Evolutionary conservation across 2,329 filamentous ascomycete species (phyloP), one percentile per base, ranked within the genome.

Genomic region (Ampelomyces quisqualis): DNA sequence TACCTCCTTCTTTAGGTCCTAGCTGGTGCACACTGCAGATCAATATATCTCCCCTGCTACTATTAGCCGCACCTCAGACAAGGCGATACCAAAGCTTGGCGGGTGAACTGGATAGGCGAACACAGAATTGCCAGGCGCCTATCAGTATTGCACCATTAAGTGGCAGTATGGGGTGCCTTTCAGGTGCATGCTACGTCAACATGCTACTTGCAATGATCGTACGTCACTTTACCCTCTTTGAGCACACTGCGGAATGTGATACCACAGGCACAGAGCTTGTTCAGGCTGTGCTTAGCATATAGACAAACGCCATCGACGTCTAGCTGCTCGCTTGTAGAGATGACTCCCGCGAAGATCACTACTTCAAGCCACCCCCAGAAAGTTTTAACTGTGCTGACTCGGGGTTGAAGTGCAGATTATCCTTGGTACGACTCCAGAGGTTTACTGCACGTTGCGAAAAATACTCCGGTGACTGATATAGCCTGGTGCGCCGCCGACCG

Each of bases 1-100:
- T 53, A 64, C 60, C 62, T 65, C 58, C 64, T 62, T 47, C 26
- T 49, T 63, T 57, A 18, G 43, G 57, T 51, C 29, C 36, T 53
- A 53, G 40, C 29, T 30, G 38, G 47, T 49, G 58, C n/a, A n/a
- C n/a, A n/a, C n/a, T n/a, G n/a, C 53, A 54, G 48, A 58, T 58
- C 58, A 62, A 61, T 61, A 50, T 57, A 58, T 40, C 34, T n/a
- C 31, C 46, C 49, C 39, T 29, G 43, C 35, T 43, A n/a, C n/a
- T n/a, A 31, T 45, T 55, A 55, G 49, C 52, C 45, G 53, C 47
- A 53, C 40, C 37, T 44, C 30, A 49, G 60, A 61, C 62, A 64
- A 62, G 51, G 38, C 49, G 51, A 54, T 55, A 57, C 47, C 44
- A 36, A 24, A 24, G 14, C 35, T 42, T 38, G 30, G 41, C 39